Base-by-base conservation (phyloP, 257 asterid species). In the Thymus quinquecostatus region DNA sequence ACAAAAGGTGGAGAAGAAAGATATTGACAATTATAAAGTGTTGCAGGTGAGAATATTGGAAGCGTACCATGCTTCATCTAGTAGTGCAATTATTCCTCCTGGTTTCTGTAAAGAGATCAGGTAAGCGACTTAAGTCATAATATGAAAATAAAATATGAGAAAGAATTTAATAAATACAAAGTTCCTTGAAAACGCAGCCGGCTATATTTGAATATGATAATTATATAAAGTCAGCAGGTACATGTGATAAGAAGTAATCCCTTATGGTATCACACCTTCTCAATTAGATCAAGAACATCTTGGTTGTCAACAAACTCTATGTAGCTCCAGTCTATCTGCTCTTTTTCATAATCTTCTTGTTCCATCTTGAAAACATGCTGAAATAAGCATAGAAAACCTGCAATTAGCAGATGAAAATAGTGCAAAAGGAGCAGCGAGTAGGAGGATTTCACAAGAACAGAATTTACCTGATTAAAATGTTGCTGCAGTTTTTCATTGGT, bases 331-430 rank as follows among this genome's bases (percentile, higher is more conserved):
- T 89, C 74, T 65, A 91, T 91, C 86, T 86, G 68, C 75, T 91
- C 97, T 76, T 91, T 91, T 66, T 91, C 97, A 69, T 91, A 91
- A 73, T 91, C 97, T 70, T 91, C 97, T 85, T 91, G 97, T 78
- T 91, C 97, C 96, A 87, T 89, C 77, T 91, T 91, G 78, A 91
- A 91, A 51, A 91, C 97, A 79, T 91, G 97, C 97, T 91, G 92
- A 76, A 84, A 76, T 45, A 43, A 74, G 74, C 48, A 43, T 6
- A 43, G 47, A 70, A 59, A 77, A 71, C 28, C 36, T 78, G 53
- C 45, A 60, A 77, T 73, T 13, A 73, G 81, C 60, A 76, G 61
- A 55, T 49, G 54, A 28, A 57, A 69, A 58, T 56, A 48, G n/a
- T 49, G 27, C n/a, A 65, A 13, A 40, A 72, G 68, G 72, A 69